Base-by-base conservation (phyloP, 75 land plant species). In the Adiantum capillusveneris region DNA sequence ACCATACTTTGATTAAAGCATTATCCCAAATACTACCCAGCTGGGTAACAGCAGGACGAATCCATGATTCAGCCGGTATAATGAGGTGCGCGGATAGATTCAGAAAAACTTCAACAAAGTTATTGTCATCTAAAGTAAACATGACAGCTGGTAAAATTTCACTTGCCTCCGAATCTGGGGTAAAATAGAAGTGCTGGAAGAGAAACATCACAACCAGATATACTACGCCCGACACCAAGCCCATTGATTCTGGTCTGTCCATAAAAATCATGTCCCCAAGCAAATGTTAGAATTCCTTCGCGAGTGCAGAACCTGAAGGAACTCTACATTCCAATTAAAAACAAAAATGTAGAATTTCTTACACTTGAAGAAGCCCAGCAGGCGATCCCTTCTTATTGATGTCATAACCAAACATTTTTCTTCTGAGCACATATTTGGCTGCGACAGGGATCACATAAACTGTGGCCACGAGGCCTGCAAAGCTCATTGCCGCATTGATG, bases 331-430 rank as follows among this genome's bases (percentile, higher is more conserved):
- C 54, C 16, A 39, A 0, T 1, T 28, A 6, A 60, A 11, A 46
- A 43, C 16, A 57, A 27, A 31, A 2, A 29, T 34, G 12, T 21
- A 1, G 31, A 34, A 5, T 7, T 22, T 64, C 90, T 83, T 50
- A 93, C 98, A 93, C 89, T 88, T 89, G 83, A 13, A 93, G 65
- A 31, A 74, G 37, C 16, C 98, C 98, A 29, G 67, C 79, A 26
- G 90, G 85, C 30, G 96, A 83, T 9, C 98, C 98, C 56, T 64
- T 78, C 81, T 93, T 93, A 65, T 93, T 93, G 54, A 93, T 83
- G 53, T 93, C 98, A 54, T 69, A 88, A 0, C 98, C 98, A 57
- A 88, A 93, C 78, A 93, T 67, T 59, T 77, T 85, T 29, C 83
- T 61, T 44, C 79, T 64, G 14, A 81, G 60, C 24, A 85, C 78